Evolutionary conservation across 768 basidiomycete species (phyloP).

Genomic region (Megacollybia marginata): DNA sequence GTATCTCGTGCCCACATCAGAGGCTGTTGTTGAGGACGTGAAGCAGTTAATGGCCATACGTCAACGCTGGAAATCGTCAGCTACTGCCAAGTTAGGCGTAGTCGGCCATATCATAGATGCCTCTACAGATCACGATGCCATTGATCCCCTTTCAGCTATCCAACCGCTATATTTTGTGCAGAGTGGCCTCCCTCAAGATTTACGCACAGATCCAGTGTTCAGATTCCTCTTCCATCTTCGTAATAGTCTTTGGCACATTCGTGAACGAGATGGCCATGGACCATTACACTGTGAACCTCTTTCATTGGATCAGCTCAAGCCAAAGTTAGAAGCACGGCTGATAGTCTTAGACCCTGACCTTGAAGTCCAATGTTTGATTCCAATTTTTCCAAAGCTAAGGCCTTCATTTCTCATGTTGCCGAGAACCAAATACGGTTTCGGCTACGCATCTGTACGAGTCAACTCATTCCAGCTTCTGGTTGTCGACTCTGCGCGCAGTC

Average conservation of each 20-base stretch:
- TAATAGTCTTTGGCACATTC: conserved; percentile 44
- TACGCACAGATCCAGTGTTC: conserved; percentile 67
- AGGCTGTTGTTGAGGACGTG: conserved; percentile 1
- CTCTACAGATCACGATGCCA: conserved; percentile 41
- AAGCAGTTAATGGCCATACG: conserved; percentile 15
- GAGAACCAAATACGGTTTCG: background rate
- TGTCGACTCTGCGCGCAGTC: conserved; percentile 22
- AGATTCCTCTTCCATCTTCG: conserved; percentile 77
- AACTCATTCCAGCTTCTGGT: conserved; percentile 15
- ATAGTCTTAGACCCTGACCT: conserved; percentile 37
- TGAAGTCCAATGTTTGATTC: conserved; percentile 8
- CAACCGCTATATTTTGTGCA: conserved; percentile 83
- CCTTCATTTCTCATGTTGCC: background rate
- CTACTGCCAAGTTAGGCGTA: conserved; percentile 26
- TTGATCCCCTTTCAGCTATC: conserved; percentile 76
- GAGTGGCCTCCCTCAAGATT: conserved; percentile 54
- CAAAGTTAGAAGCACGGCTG: conserved; percentile 31
- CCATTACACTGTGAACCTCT: conserved; percentile 3
- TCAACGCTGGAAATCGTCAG: conserved; percentile 22
- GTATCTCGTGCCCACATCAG: background rate
- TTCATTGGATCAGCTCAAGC: conserved; percentile 23
- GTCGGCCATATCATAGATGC: conserved; percentile 42
- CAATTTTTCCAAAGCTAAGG: background rate
- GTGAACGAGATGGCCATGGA: conserved; percentile 17
- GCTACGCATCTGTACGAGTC: background rate